These are phyloP conservation scores for Fusarium lateritium DNA, from an alignment of 2,329 filamentous ascomycete species.

Conservation along the genomic window DNA sequence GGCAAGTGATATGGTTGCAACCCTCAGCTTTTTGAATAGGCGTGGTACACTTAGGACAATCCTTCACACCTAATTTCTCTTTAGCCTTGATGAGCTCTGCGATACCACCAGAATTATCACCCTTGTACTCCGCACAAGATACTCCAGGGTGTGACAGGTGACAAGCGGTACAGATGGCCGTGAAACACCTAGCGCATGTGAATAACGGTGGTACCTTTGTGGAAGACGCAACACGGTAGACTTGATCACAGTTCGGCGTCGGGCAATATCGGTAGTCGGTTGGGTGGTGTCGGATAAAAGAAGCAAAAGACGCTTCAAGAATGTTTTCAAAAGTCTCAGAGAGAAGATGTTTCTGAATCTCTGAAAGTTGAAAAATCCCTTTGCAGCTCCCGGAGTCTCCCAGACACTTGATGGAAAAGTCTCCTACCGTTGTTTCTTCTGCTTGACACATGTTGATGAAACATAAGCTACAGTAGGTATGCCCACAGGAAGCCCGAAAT, in stretches of 20 bases:
- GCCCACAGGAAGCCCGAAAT: conserved; percentile 55
- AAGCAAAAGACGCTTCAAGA: conserved; percentile 55
- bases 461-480: conserved; percentile 60
- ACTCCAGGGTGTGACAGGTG: conserved; percentile 52
- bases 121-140: conserved; percentile 55
- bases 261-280: conserved; percentile 57
- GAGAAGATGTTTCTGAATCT: conserved; percentile 46
- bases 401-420: neutral
- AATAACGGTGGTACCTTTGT: conserved; percentile 24
- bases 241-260: conserved; percentile 59
- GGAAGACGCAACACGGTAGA: conserved; percentile 55
- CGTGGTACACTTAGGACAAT: conserved; percentile 59
- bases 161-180: conserved; percentile 55
- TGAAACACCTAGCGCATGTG: conserved; percentile 57
- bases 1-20: conserved; percentile 64
- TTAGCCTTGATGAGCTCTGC: conserved; percentile 52
- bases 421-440: neutral
- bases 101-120: conserved; percentile 45
- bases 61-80: conserved; percentile 55
- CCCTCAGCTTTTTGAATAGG: conserved; percentile 60
- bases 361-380: conserved; percentile 47
- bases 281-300: conserved; percentile 54
- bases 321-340: conserved; percentile 53
- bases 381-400: neutral
- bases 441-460: conserved; percentile 50